A percentile compares a stretch with the other conserved stretches of the same genome.
phyloP scores from a whole-genome alignment of 208 protist genomes.

The Leishmania major region DNA sequence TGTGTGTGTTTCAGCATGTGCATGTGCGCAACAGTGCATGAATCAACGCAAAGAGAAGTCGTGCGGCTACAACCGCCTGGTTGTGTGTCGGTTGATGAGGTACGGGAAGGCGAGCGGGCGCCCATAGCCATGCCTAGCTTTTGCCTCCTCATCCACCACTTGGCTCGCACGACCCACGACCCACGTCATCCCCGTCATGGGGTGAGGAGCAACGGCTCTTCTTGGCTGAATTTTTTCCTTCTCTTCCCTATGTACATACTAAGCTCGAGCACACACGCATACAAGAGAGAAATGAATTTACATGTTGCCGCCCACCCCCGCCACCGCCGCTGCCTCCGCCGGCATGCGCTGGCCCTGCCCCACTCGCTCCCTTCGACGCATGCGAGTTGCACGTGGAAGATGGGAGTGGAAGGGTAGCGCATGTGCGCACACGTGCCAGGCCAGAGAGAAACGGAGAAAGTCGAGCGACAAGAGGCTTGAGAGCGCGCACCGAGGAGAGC shows the following conservation, averaged over 20 bases:
- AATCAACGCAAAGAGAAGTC: not conserved
- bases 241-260: slow-evolving; percentile 4
- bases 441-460: slow-evolving; percentile 3
- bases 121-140: no score
- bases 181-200: not conserved
- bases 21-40: not conserved
- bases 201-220: no score
- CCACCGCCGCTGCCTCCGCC: not conserved
- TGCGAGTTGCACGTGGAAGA: not conserved
- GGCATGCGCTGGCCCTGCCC: not conserved
- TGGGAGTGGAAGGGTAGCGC: not conserved
- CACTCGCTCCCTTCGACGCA: not conserved
- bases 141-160: not conserved
- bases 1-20: not conserved
- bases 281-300: slow-evolving; percentile 7
- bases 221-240: not conserved
- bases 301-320: not conserved
- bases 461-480: slow-evolving; percentile 6
- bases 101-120: not conserved
- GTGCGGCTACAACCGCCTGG: not conserved
- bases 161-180: not conserved
- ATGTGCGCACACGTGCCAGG: not conserved
- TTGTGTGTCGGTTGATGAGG: not conserved
- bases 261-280: not conserved
- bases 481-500: not conserved